Percentiles rank a stretch among this genome's conserved stretches.
phyloP scores from a whole-genome alignment of 2,329 filamentous ascomycete genomes.

The Davidsoniella eucalypti region DNA sequence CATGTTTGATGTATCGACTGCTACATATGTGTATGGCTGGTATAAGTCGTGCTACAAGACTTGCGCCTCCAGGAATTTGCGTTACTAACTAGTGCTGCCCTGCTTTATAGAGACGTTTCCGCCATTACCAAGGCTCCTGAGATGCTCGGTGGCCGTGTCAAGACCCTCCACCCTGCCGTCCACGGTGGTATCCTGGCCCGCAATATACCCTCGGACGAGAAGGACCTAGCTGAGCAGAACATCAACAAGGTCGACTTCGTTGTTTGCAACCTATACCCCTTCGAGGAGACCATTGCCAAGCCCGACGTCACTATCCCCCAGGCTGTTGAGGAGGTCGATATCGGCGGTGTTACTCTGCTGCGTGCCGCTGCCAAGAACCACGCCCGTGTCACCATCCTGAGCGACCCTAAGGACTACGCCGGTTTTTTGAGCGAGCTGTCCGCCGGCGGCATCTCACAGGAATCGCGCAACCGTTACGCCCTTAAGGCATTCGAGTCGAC shows the following conservation, averaged over 20 bases:
- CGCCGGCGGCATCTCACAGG: conserved; percentile 69
- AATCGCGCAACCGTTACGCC: conserved; percentile 74
- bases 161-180: conserved; percentile 92
- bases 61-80: neutral
- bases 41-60: too few relatives aligned
- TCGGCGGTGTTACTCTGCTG: conserved; percentile 91
- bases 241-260: conserved; percentile 92
- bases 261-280: conserved; percentile 97
- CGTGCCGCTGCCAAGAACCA: conserved; percentile 98
- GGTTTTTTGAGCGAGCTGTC: conserved; percentile 86
- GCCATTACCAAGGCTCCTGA: conserved; percentile 94
- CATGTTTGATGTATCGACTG: neutral
- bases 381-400: conserved; percentile 84
- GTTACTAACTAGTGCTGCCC: neutral
- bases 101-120: conserved; percentile 61
- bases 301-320: conserved; percentile 93
- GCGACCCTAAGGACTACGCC: conserved; percentile 82
- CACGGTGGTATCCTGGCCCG: conserved; percentile 84
- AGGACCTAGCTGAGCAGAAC: conserved; percentile 87
- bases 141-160: conserved; percentile 73
- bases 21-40: neutral
- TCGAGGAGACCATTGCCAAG: conserved; percentile 96
- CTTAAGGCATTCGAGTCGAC: conserved; percentile 98
- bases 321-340: conserved; percentile 97
- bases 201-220: conserved; percentile 87